These are phyloP conservation scores for Amanita pseudoporphyria DNA, from an alignment of 768 basidiomycete genomes.

Conservation along the genomic window DNA sequence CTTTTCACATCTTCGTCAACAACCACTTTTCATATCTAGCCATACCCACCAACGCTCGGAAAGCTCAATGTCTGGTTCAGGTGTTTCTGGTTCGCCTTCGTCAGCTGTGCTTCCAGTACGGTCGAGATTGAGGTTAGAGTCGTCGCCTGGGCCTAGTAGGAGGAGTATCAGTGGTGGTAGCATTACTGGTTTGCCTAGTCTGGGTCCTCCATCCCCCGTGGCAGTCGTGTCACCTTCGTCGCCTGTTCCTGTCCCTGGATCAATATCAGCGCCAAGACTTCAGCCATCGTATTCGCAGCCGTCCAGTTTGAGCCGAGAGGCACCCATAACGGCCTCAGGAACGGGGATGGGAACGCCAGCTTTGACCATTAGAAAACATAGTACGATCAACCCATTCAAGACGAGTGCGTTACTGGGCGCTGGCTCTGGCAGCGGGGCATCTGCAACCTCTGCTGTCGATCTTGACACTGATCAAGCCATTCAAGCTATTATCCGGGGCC, in stretches of 20 bases:
- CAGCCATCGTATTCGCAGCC: not conserved
- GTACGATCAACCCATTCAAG: constrained; percentile 26
- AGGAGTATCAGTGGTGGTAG: no score
- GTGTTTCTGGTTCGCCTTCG: not conserved
- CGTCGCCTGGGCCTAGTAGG: not conserved
- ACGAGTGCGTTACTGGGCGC: constrained; percentile 24
- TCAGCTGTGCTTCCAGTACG: not conserved
- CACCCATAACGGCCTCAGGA: not conserved
- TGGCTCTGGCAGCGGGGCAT: constrained; percentile 12
- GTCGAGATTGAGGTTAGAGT: constrained; percentile 2
- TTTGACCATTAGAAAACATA: constrained; percentile 2
- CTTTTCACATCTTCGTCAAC: not conserved
- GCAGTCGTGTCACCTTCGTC: not conserved
- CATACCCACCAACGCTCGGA: not conserved
- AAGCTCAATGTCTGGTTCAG: not conserved
- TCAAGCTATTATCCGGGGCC: no score
- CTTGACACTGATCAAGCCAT: no score
- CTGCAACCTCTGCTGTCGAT: no score
- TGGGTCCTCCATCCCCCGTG: constrained; percentile 20
- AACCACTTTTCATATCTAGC: not conserved
- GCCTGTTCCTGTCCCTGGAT: not conserved
- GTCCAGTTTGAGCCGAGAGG: not conserved
- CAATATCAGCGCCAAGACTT: not conserved
- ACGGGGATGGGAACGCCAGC: not conserved
- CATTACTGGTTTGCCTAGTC: constrained; percentile 4